phyloP scores from a whole-genome alignment of 2,329 filamentous ascomycete genomes.

The Arthrobotrys sphaeroides region DNA sequence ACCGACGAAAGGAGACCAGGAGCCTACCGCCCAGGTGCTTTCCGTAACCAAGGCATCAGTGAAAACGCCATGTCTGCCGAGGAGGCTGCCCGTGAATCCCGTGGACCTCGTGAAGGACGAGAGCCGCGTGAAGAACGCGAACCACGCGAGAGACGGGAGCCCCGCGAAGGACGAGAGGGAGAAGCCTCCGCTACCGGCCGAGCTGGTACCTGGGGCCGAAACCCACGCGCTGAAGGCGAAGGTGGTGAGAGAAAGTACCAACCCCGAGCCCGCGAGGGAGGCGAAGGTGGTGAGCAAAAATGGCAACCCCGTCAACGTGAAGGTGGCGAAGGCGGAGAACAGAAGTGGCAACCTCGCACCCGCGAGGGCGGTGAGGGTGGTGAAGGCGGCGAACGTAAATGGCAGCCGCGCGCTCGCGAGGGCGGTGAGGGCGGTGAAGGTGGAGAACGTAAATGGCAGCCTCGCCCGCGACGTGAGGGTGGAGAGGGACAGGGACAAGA shows the following conservation, averaged over 20 bases:
- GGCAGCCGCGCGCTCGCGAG: constrained; percentile 67
- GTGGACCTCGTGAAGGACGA: constrained; percentile 39
- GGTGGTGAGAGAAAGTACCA: constrained; percentile 13
- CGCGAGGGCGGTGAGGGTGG: constrained; percentile 14
- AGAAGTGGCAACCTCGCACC: background rate
- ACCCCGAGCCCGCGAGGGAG: constrained; percentile 7
- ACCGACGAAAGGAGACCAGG: background rate
- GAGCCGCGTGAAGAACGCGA: constrained; percentile 28
- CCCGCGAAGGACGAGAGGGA: constrained; percentile 23
- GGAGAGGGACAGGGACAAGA: constrained; percentile 52
- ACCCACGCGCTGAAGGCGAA: constrained; percentile 18
- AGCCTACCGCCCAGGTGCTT: constrained; percentile 43
- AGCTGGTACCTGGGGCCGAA: constrained; percentile 27
- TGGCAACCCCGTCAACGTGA: constrained; percentile 18
- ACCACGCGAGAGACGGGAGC: constrained; percentile 23
- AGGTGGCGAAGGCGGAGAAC: background rate
- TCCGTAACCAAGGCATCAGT: constrained; percentile 37
- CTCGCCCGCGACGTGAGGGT: constrained; percentile 67
- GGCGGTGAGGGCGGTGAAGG: constrained; percentile 25
- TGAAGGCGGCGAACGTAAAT: constrained; percentile 34
- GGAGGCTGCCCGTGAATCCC: constrained; percentile 33
- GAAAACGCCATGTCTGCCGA: constrained; percentile 33
- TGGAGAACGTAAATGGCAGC: constrained; percentile 55
- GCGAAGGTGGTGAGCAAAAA: background rate
- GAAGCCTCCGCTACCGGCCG: background rate